Conservation (phyloP, 1,284 basidiomycete species). For the Naganishia albida region DNA sequence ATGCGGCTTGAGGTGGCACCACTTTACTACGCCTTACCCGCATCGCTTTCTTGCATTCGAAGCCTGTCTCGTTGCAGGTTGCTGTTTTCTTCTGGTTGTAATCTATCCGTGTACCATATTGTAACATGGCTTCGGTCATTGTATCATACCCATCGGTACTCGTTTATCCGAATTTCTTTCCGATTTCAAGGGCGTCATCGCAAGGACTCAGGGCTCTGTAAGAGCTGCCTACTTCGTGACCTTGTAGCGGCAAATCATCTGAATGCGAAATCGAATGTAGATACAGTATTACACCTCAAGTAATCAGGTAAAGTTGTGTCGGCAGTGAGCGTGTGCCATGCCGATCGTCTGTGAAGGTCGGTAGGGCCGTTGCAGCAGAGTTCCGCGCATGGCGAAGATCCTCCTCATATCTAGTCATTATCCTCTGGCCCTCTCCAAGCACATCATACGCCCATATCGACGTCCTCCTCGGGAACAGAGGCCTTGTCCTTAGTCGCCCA, state of each 20-base stretch:
- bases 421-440: background rate
- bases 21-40: background rate
- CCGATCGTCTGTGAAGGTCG: no score
- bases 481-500: slow-evolving; percentile 3
- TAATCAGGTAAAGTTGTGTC: background rate
- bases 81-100: slow-evolving; percentile 9
- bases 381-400: no score
- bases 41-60: background rate
- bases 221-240: no score
- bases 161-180: no score
- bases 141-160: background rate
- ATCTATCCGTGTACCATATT: slow-evolving; percentile 11
- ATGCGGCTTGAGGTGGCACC: background rate
- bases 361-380: no score
- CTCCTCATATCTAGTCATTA: background rate
- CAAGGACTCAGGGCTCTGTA: no score
- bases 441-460: slow-evolving; percentile 19
- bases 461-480: slow-evolving; percentile 23
- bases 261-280: background rate
- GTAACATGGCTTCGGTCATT: background rate
- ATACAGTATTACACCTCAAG: background rate
- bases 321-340: background rate
- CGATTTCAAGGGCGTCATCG: no score
- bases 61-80: background rate
- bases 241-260: background rate